Conservation (phyloP, 768 basidiomycete genomes). For the Cubamyces sp. region DNA sequence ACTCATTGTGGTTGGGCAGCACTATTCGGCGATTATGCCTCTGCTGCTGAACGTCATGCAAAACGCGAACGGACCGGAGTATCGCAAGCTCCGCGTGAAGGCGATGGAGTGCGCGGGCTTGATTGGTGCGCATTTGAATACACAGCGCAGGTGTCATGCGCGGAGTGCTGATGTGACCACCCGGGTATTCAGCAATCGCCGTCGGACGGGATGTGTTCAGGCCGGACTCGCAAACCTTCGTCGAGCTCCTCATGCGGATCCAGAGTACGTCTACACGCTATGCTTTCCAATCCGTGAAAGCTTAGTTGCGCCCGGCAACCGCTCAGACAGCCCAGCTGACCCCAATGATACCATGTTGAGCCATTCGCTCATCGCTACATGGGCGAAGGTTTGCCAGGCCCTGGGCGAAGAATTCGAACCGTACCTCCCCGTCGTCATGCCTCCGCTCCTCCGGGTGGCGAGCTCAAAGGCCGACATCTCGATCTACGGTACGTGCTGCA, state of each 20-base stretch:
- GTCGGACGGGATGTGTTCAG: constrained; percentile 82
- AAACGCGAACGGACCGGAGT: constrained; percentile 69
- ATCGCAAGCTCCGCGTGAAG: constrained; percentile 72
- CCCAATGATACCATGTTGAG: constrained; percentile 71
- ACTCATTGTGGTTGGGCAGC: constrained; percentile 41
- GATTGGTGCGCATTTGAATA: constrained; percentile 57
- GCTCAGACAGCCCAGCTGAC: constrained; percentile 65
- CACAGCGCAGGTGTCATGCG: background rate
- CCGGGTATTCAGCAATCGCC: constrained; percentile 64
- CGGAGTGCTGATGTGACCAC: background rate
- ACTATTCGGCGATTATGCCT: constrained; percentile 82
- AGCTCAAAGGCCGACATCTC: constrained; percentile 81
- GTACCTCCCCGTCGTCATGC: constrained; percentile 85
- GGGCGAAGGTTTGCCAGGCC: constrained; percentile 88
- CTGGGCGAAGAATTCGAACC: constrained; percentile 86
- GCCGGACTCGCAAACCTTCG: constrained; percentile 70
- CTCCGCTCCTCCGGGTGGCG: constrained; percentile 72
- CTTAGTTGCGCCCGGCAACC: background rate
- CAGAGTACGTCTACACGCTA: constrained; percentile 57
- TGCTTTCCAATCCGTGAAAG: too few relatives aligned
- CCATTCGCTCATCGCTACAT: constrained; percentile 83
- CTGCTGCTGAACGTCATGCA: constrained; percentile 74
- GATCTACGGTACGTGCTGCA: constrained; percentile 56
- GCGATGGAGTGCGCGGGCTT: constrained; percentile 92
- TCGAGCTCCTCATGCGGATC: constrained; percentile 73